Evolutionary conservation across 257 asterid genomes (phyloP).

Genomic region (Gentiana macrophylla): DNA sequence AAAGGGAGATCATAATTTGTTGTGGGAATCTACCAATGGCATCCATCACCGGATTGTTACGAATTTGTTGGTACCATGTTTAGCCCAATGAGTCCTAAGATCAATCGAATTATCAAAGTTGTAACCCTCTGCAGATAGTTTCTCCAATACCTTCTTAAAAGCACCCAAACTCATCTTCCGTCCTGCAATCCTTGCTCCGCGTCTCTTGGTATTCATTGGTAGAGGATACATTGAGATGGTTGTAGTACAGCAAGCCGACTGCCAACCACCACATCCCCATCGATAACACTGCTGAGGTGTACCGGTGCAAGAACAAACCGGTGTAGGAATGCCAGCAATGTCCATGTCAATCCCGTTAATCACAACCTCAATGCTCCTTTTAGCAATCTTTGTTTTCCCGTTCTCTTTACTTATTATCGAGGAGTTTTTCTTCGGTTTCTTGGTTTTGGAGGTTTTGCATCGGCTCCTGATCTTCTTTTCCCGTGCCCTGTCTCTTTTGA

Average conservation of each 20-base stretch:
- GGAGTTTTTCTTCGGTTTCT: constrained; percentile 51
- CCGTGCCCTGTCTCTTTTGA: constrained; percentile 29
- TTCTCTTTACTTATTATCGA: constrained; percentile 28
- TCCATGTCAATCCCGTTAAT: constrained; percentile 65
- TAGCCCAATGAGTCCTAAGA: constrained; percentile 75
- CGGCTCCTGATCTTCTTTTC: constrained; percentile 26
- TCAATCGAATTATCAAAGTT: constrained; percentile 59
- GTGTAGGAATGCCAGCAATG: constrained; percentile 56
- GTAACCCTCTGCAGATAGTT: constrained; percentile 57
- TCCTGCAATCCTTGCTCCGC: constrained; percentile 80
- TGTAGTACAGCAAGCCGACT: constrained; percentile 80
- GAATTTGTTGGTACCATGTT: constrained; percentile 83
- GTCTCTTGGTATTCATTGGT: constrained; percentile 73
- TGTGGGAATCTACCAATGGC: constrained; percentile 5
- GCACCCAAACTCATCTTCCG: constrained; percentile 91
- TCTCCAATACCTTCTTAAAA: constrained; percentile 72
- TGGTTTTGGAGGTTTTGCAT: constrained; percentile 19
- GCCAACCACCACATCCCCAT: constrained; percentile 98
- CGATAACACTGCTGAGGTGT: constrained; percentile 62
- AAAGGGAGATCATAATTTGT: too few relatives aligned
- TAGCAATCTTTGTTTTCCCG: constrained; percentile 47
- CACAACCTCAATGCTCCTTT: constrained; percentile 53
- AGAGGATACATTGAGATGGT: constrained; percentile 57
- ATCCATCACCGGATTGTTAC: constrained; percentile 45
- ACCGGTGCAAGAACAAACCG: constrained; percentile 24